Conservation (phyloP, 2,329 filamentous ascomycete species). For the Nigrospora osmanthi region DNA sequence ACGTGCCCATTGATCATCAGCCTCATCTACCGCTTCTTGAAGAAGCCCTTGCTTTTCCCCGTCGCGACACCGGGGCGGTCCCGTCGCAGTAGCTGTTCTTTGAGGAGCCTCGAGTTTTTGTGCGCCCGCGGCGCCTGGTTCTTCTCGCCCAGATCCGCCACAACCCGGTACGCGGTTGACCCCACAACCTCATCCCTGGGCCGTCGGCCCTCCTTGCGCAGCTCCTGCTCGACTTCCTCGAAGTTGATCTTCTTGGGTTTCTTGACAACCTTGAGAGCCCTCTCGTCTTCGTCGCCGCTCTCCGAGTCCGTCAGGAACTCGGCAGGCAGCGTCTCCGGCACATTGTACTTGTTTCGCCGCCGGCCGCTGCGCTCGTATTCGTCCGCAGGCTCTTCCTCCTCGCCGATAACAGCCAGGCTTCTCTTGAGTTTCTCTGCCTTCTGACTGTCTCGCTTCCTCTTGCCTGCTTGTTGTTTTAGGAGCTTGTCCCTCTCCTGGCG, state of each 20-base stretch:
- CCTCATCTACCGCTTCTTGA: conserved; percentile 23
- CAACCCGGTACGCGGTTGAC: conserved; percentile 43
- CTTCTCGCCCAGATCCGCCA: conserved; percentile 34
- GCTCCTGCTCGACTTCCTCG: conserved; percentile 26
- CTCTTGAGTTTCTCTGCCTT: conserved; percentile 11
- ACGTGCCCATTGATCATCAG: too few species aligned
- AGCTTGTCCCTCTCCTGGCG: conserved; percentile 45
- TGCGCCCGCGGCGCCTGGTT: conserved; percentile 39
- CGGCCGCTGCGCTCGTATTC: conserved; percentile 12
- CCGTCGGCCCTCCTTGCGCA: conserved; percentile 28
- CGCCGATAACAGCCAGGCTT: conserved; percentile 7
- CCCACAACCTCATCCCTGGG: conserved; percentile 42
- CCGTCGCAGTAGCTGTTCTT: conserved; percentile 37
- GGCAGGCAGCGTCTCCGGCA: conserved; percentile 41
- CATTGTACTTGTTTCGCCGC: conserved; percentile 23
- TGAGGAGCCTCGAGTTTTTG: conserved; percentile 32
- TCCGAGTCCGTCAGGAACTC: conserved; percentile 44
- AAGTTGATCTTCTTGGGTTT: conserved; percentile 36
- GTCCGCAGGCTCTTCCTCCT: conserved; percentile 7
- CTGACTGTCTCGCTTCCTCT: conserved; percentile 31
- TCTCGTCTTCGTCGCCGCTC: conserved; percentile 13
- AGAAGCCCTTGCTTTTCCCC: conserved; percentile 34
- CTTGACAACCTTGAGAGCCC: conserved; percentile 13
- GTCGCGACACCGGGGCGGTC: conserved; percentile 24
- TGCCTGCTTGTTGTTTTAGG: conserved; percentile 46